Evolutionary conservation across 345 rosid genomes (phyloP), one percentile per base, ranked within the genome.

Genomic region (Dipteronia dyeriana): DNA sequence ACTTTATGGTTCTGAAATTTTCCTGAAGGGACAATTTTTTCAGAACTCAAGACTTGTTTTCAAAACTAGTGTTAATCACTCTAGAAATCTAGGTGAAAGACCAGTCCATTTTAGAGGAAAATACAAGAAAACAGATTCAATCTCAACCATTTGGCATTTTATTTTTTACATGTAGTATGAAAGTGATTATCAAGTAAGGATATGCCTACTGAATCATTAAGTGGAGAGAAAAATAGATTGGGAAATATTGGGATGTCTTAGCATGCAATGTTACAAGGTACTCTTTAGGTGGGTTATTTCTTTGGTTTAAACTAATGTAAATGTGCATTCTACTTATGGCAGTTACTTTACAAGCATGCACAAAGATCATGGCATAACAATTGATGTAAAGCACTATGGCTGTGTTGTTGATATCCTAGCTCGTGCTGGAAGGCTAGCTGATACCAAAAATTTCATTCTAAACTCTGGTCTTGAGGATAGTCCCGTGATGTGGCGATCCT

Each of bases 401-500:
- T 84, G 90, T 75, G 71, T 89, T 39, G 87, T 86, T 73, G 90
- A 89, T 70, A 78, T 84, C 49, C 84, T 87, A 16, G 84, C 85
- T 49, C 87, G 89, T 4, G 82, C 82, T 0, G 89, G 92, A 1
- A 85, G 80, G 63, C 71, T 89, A 70, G 70, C 76, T 51, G 89
- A 89, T 41, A 88, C 90, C 1, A 82, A 89, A 78, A 77, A 75
- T 12, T 49, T 85, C 74, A 87, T 87, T 43, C 53, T 81, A 74
- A 75, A 79, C 75, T 84, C 88, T 7, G 76, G 79, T 41, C 86
- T 83, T 76, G 74, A 80, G 79, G 82, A 80, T 67, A 79, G 84
- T 73, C 87, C 89, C 38, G 86, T 83, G 19, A 80, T 85, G 80
- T 89, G 92, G 92, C 78, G 79, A 78, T 80, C 92, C 14, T 76